Conservation (phyloP, 2,329 filamentous ascomycete genomes). For the Polytolypa hystricis region DNA sequence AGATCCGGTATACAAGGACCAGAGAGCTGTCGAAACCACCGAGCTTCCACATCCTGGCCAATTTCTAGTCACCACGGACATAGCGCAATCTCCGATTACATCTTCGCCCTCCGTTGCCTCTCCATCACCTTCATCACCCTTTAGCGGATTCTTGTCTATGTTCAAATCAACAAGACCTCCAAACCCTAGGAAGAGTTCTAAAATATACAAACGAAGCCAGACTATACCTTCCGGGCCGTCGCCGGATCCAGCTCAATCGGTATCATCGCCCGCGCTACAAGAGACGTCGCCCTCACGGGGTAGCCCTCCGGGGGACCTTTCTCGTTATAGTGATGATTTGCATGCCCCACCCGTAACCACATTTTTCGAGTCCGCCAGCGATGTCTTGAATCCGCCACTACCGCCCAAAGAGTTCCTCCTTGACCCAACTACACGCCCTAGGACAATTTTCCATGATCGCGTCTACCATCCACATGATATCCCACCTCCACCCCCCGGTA, state of each 20-base stretch:
- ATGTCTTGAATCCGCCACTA: conserved; percentile 80
- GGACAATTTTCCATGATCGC: conserved; percentile 93
- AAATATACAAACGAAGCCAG: conserved; percentile 68
- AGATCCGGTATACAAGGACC: background rate
- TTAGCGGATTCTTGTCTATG: conserved; percentile 59
- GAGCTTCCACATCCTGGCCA: conserved; percentile 11
- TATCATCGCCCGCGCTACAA: no score
- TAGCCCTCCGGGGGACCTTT: no score
- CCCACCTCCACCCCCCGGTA: conserved; percentile 56
- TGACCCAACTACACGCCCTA: conserved; percentile 67
- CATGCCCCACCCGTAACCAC: conserved; percentile 77
- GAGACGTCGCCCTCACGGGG: no score
- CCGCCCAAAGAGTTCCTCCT: conserved; percentile 72
- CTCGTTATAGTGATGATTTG: conserved; percentile 40
- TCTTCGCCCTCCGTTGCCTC: conserved; percentile 12
- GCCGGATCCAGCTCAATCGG: no score
- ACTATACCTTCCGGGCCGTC: conserved; percentile 42
- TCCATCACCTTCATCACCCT: conserved; percentile 29
- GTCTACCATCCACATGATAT: conserved; percentile 92
- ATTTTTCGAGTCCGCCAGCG: conserved; percentile 88
- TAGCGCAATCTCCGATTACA: conserved; percentile 20
- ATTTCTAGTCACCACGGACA: conserved; percentile 11
- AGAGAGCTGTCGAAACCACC: conserved; percentile 10
- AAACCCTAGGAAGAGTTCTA: conserved; percentile 37
- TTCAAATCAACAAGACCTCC: conserved; percentile 51